phyloP scores from a whole-genome alignment of 2,329 filamentous ascomycete genomes.

The Verticillium albo-atrum region DNA sequence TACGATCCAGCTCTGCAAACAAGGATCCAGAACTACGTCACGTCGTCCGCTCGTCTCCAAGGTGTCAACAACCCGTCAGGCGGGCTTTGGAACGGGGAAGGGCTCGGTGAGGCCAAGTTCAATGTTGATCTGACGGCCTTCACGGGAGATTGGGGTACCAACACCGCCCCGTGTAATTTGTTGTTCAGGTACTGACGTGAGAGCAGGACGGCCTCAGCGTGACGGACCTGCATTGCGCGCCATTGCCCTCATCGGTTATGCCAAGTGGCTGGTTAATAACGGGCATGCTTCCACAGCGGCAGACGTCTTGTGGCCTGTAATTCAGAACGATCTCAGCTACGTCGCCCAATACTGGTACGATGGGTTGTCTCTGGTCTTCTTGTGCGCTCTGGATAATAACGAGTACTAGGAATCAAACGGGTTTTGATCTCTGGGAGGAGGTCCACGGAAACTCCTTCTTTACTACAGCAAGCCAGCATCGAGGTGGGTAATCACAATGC shows the following conservation, averaged over 20 bases:
- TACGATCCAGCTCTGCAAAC: constrained; percentile 55
- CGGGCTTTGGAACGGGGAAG: constrained; percentile 41
- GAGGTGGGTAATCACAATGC: constrained; percentile 40
- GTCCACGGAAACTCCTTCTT: constrained; percentile 75
- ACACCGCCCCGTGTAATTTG: fast-evolving
- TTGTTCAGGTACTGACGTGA: constrained; percentile 3
- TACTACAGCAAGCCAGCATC: constrained; percentile 65
- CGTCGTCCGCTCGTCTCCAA: constrained; percentile 62
- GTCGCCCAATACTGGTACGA: constrained; percentile 64
- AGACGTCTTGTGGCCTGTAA: constrained; percentile 64
- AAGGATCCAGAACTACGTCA: constrained; percentile 64
- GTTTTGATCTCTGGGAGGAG: constrained; percentile 83
- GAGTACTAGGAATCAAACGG: constrained; percentile 44
- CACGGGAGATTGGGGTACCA: constrained; percentile 60
- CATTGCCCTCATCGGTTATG: constrained; percentile 67
- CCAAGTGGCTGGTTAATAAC: constrained; percentile 65
- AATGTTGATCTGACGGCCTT: constrained; percentile 59
- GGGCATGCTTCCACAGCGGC: constrained; percentile 55
- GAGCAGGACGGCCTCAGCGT: constrained; percentile 64
- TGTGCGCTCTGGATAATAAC: constrained; percentile 1
- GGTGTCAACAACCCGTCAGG: constrained; percentile 67
- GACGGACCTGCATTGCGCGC: constrained; percentile 76
- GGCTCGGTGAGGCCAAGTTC: constrained; percentile 71
- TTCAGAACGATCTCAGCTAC: constrained; percentile 72
- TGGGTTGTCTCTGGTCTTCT: background rate